Evolutionary conservation across 257 asterid genomes (phyloP).

Genomic region (Euphrasia confusa): DNA sequence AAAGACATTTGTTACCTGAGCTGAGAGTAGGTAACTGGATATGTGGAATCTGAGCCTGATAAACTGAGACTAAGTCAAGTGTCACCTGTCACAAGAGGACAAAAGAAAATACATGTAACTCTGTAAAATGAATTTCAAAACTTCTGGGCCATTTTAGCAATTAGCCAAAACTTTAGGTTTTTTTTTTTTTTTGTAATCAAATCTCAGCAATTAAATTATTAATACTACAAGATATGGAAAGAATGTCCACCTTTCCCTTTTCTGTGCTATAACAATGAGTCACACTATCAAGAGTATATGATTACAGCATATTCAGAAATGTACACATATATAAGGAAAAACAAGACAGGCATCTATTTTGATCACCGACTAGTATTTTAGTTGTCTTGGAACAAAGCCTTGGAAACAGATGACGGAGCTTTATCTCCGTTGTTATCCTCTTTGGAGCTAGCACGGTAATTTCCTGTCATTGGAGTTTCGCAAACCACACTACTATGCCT

Average conservation of each 20-base stretch:
- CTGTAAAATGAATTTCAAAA: too few relatives aligned
- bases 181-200: too few relatives aligned
- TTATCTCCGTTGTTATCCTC: slow-evolving; percentile 28
- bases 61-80: too few relatives aligned
- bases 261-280: not conserved
- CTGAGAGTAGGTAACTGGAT: too few relatives aligned
- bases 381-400: slow-evolving; percentile 76
- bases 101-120: too few relatives aligned
- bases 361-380: slow-evolving; percentile 5
- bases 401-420: slow-evolving; percentile 47
- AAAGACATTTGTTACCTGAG: too few relatives aligned
- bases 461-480: slow-evolving; percentile 74
- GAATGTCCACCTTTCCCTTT: not conserved
- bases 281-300: not conserved
- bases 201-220: not conserved
- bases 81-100: too few relatives aligned
- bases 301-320: not conserved
- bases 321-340: not conserved
- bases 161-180: not conserved
- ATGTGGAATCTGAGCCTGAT: too few relatives aligned
- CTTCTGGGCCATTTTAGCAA: not conserved
- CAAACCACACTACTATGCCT: slow-evolving; percentile 43
- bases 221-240: not conserved
- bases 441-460: slow-evolving; percentile 32
- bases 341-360: not conserved